Evolutionary conservation across 805 yeast species (phyloP).

Genomic region (Saccharomycopsis microspora): DNA sequence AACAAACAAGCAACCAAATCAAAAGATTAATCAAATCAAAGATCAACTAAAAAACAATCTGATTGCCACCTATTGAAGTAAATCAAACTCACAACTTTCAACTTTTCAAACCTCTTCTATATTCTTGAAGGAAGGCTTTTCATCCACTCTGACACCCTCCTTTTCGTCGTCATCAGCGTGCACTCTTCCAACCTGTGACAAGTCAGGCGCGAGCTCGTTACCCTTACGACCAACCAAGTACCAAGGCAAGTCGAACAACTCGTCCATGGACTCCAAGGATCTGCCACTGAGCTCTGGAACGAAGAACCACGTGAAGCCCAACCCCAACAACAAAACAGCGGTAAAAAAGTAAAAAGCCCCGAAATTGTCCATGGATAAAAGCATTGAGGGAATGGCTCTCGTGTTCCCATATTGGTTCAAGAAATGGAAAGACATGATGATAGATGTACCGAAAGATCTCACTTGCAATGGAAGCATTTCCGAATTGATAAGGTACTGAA

Average conservation of each 20-base stretch:
- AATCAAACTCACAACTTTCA: neutral
- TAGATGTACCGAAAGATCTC: conserved; percentile 37
- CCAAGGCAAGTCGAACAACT: conserved; percentile 44
- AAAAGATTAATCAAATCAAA: too few relatives aligned
- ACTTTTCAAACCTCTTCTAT: neutral
- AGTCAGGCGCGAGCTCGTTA: conserved; percentile 39
- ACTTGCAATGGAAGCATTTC: conserved; percentile 43
- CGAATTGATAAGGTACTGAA: conserved; percentile 43
- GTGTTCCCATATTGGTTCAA: conserved; percentile 48
- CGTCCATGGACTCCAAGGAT: conserved; percentile 41
- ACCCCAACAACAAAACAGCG: conserved; percentile 30
- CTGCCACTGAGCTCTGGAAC: conserved; percentile 41
- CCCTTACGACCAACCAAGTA: conserved; percentile 45
- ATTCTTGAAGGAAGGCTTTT: conserved; percentile 8
- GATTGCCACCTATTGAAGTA: too few relatives aligned
- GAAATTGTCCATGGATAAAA: conserved; percentile 30
- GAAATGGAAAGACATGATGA: conserved; percentile 45
- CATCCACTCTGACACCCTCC: conserved; percentile 12
- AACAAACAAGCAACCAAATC: too few relatives aligned
- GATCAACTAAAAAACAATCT: too few relatives aligned
- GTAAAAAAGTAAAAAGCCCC: conserved; percentile 44
- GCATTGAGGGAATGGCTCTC: conserved; percentile 42
- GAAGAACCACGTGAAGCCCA: conserved; percentile 38
- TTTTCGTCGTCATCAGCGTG: conserved; percentile 16
- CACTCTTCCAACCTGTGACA: conserved; percentile 26